Evolutionary conservation across 768 basidiomycete genomes (phyloP), one percentile per base, ranked within the genome.

Genomic region (Xerocomellus amylosporus): DNA sequence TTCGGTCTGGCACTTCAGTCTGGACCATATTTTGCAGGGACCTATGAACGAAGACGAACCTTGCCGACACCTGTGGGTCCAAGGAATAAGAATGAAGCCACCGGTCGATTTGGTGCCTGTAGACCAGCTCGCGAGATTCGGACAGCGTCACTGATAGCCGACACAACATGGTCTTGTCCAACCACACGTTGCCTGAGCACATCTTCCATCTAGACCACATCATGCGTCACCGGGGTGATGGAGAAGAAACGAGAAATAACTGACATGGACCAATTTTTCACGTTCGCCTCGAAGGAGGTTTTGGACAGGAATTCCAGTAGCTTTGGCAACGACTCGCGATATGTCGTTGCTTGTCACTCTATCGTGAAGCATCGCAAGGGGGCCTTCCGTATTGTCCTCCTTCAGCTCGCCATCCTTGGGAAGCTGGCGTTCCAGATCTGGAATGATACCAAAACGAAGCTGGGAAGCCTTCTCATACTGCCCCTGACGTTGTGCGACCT

Each of bases 61-160:
- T 92, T 92, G 13, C 90, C 92, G 3, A 91, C 90, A 59, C 93
- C 93, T 0, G 90, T 92, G 0, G 93, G 90, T 1, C 92, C 92
- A 53, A 91, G 71, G 77, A 97, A 93, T 41, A 97, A 75, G 83
- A 97, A 95, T 1, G 90, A 93, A 4, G 95, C 93, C 17, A 96
- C 86, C 1, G 95, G 96, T 15, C 93, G 77, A 60, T 90, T 89
- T 8, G 92, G 90, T 1, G 90, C 88, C 62, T 93, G 88, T 19
- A 98, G 70, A 1, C 96, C 95, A 3, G 94, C 91, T 46, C 95
- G 84, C 30, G 93, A 96, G 48, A 98, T 89, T 17, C 93, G 83
- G 22, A 98, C 90, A 14, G 95, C 93, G 62, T 97, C 90, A 54
- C 88, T 87, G 59, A 97, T 84, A 5, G 93, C 85, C 1, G 79